Evolutionary conservation across 768 basidiomycete species (phyloP).

Genomic region (Rhodotorula sphaerocarpa): DNA sequence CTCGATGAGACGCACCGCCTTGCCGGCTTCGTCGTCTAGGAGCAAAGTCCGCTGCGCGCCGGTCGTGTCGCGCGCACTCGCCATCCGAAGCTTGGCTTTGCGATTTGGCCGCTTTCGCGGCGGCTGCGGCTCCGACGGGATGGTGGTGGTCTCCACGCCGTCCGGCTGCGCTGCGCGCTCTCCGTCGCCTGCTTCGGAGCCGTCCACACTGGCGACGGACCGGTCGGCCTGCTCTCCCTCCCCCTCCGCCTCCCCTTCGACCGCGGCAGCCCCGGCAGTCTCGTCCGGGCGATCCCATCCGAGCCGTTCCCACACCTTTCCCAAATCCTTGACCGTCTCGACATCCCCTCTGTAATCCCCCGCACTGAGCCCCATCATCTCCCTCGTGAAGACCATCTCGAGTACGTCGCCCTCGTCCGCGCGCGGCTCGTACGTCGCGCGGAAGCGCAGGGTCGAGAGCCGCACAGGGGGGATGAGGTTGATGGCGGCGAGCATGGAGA

Average conservation of each 20-base stretch:
- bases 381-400: conserved; percentile 23
- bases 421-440: not conserved
- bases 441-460: not conserved
- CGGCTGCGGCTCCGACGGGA: no score
- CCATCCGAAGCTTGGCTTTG: not conserved
- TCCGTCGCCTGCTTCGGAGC: no score
- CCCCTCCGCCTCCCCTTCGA: no score
- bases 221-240: no score
- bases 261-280: no score
- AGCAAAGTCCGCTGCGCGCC: conserved; percentile 19
- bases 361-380: conserved; percentile 27
- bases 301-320: conserved; percentile 18
- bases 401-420: conserved; percentile 14
- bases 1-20: conserved; percentile 8
- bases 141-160: no score
- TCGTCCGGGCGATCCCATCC: not conserved
- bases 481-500: conserved; percentile 27
- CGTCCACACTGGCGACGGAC: no score
- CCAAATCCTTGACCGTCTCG: conserved; percentile 33
- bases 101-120: not conserved
- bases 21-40: conserved; percentile 27
- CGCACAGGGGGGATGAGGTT: conserved; percentile 13
- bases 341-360: conserved; percentile 20
- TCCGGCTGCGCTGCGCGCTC: no score
- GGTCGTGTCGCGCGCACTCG: not conserved